Percentiles rank a stretch among this genome's conserved stretches.
Evolutionary conservation across 2,329 filamentous ascomycete genomes (phyloP).

Genomic region (Exophiala spinifera): DNA sequence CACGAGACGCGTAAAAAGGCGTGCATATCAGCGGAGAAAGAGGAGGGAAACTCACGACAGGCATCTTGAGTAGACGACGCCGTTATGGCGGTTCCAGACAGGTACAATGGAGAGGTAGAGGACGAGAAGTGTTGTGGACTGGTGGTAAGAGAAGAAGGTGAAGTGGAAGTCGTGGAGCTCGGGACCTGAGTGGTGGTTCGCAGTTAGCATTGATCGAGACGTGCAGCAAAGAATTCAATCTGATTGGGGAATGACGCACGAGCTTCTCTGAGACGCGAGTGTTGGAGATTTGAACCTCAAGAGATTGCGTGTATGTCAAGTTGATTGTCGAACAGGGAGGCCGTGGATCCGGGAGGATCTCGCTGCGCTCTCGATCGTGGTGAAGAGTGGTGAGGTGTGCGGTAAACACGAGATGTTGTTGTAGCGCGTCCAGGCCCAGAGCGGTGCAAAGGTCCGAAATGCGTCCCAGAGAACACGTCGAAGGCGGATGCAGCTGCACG

Average conservation of each 20-base stretch:
- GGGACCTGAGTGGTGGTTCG: background rate
- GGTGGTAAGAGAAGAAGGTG: constrained; percentile 7
- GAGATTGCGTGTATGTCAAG: constrained; percentile 5
- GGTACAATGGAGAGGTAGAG: background rate
- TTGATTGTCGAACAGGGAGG: background rate
- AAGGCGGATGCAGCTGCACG: background rate
- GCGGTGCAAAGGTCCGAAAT: background rate
- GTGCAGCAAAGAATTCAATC: constrained; percentile 17
- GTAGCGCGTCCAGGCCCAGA: background rate
- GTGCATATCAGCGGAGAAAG: background rate
- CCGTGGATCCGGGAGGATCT: background rate
- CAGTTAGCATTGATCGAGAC: constrained; percentile 13
- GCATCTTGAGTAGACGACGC: constrained; percentile 26
- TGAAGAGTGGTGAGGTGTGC: background rate
- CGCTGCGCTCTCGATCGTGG: background rate
- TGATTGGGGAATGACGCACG: constrained; percentile 30
- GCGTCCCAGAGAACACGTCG: background rate
- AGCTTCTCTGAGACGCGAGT: constrained; percentile 23
- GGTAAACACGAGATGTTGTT: constrained; percentile 2
- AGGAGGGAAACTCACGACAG: constrained; percentile 25
- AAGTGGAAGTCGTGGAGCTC: constrained; percentile 3
- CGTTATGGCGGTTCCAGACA: constrained; percentile 14
- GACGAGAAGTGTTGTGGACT: constrained; percentile 1
- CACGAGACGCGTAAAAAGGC: constrained; percentile 9
- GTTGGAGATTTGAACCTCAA: constrained; percentile 5